These are phyloP conservation scores for Ascocoryne sarcoides DNA, from an alignment of 2,329 filamentous ascomycete genomes.

Conservation along the genomic window DNA sequence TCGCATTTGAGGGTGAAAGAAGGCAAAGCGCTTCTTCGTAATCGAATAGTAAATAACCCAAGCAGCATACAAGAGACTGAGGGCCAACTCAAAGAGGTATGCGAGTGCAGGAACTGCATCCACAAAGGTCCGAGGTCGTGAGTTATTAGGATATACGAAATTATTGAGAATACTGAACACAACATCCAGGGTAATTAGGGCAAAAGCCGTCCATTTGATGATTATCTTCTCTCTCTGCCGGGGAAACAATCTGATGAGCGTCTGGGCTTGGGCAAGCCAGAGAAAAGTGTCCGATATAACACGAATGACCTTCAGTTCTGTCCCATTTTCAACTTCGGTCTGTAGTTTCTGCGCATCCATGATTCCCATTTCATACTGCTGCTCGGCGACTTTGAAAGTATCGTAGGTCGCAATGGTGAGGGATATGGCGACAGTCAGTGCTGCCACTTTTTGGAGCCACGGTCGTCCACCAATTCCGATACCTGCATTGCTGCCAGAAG, in stretches of 20 bases:
- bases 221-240: slow-evolving; percentile 95
- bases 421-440: slow-evolving; percentile 68
- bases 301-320: slow-evolving; percentile 81
- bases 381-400: slow-evolving; percentile 75
- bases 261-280: slow-evolving; percentile 96
- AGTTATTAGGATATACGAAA: slow-evolving; percentile 54
- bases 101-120: slow-evolving; percentile 79
- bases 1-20: slow-evolving; percentile 63
- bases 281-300: slow-evolving; percentile 94
- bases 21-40: slow-evolving; percentile 62
- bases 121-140: slow-evolving; percentile 66
- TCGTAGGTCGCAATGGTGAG: slow-evolving; percentile 89
- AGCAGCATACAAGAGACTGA: slow-evolving; percentile 62
- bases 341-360: slow-evolving; percentile 74
- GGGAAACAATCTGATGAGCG: slow-evolving; percentile 87
- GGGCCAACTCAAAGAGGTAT: slow-evolving; percentile 62
- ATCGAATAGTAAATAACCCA: slow-evolving; percentile 69
- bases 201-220: slow-evolving; percentile 98
- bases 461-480: slow-evolving; percentile 85
- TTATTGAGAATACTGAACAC: slow-evolving; percentile 89
- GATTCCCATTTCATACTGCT: slow-evolving; percentile 70
- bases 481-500: slow-evolving; percentile 56
- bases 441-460: slow-evolving; percentile 81
- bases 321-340: slow-evolving; percentile 69
- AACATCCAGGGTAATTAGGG: slow-evolving; percentile 81